These are phyloP conservation scores for Chlorella vulgaris DNA, from an alignment of 139 green algal species.

Conservation along the genomic window DNA sequence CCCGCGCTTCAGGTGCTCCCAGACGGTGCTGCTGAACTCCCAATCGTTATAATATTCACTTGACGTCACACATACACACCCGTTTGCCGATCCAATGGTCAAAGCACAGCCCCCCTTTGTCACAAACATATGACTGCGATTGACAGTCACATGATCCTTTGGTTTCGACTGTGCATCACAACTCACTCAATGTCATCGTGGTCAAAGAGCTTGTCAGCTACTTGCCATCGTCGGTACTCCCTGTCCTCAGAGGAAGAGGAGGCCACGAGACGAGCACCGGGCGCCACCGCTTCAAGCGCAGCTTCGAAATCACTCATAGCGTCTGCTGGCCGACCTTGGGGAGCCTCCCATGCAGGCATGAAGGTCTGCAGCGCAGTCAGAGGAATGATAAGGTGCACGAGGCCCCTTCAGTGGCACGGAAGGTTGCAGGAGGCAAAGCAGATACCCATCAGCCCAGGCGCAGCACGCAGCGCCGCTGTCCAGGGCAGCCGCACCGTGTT, in stretches of 20 bases:
- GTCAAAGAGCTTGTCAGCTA: slow-evolving; percentile 12
- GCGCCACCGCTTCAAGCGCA: slow-evolving; percentile 9
- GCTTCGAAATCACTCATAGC: slow-evolving; percentile 27
- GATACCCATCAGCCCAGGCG: too few relatives aligned
- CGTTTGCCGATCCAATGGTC: too few relatives aligned
- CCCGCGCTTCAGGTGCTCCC: too few relatives aligned
- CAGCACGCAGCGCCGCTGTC: too few relatives aligned
- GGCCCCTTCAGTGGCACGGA: too few relatives aligned
- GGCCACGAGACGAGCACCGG: background rate
- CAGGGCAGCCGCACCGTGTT: too few relatives aligned
- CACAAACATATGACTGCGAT: background rate
- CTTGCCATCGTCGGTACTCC: slow-evolving; percentile 26
- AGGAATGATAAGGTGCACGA: too few relatives aligned
- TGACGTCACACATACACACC: too few relatives aligned
- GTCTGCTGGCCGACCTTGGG: background rate
- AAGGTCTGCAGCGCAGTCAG: slow-evolving; percentile 23
- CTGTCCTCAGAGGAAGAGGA: background rate
- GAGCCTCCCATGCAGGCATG: slow-evolving; percentile 26
- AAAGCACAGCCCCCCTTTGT: background rate
- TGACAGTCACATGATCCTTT: background rate
- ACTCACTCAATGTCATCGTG: slow-evolving; percentile 46
- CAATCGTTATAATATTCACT: too few relatives aligned
- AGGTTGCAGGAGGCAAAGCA: too few relatives aligned
- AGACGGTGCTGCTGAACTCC: too few relatives aligned
- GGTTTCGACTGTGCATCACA: background rate